phyloP scores from a whole-genome alignment of 257 asterid genomes.

The Nicotiana benthamiana region DNA sequence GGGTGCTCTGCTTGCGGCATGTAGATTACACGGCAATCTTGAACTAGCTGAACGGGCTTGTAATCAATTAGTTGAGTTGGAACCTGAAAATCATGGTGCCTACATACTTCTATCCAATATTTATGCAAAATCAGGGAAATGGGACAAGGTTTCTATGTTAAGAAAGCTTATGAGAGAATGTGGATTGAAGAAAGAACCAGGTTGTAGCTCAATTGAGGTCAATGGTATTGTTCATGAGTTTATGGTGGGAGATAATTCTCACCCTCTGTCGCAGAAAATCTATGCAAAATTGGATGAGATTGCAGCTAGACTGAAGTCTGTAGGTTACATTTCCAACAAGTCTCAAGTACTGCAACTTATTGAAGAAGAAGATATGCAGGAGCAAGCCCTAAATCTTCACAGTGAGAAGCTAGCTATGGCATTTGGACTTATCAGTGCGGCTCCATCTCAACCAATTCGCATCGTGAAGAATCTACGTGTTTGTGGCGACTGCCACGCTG shows the following conservation, averaged over 20 bases:
- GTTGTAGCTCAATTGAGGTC: conserved; percentile 69
- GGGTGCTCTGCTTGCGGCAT: conserved; percentile 80
- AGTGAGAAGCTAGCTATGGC: conserved; percentile 79
- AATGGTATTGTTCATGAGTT: conserved; percentile 62
- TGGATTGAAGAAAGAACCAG: conserved; percentile 78
- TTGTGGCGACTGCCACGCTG: conserved; percentile 61
- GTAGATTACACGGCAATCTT: conserved; percentile 47
- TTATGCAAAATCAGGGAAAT: conserved; percentile 50
- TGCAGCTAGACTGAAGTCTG: conserved; percentile 24
- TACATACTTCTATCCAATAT: conserved; percentile 57
- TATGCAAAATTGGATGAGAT: conserved; percentile 62
- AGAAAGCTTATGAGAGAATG: conserved; percentile 54
- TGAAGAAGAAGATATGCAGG: conserved; percentile 69
- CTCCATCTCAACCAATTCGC: conserved; percentile 49
- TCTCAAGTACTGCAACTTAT: conserved; percentile 55
- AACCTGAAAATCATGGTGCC: conserved; percentile 65
- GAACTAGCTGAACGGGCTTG: conserved; percentile 56
- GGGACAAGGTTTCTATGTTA: conserved; percentile 57
- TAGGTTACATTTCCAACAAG: conserved; percentile 46
- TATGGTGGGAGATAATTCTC: conserved; percentile 51
- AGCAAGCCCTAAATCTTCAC: conserved; percentile 53
- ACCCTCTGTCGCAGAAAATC: conserved; percentile 41
- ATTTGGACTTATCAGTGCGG: conserved; percentile 43
- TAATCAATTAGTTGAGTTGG: conserved; percentile 44
- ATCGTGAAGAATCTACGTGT: conserved; percentile 73